Conservation (phyloP, 169 alveolate species). For the Eimeria acervulina region DNA sequence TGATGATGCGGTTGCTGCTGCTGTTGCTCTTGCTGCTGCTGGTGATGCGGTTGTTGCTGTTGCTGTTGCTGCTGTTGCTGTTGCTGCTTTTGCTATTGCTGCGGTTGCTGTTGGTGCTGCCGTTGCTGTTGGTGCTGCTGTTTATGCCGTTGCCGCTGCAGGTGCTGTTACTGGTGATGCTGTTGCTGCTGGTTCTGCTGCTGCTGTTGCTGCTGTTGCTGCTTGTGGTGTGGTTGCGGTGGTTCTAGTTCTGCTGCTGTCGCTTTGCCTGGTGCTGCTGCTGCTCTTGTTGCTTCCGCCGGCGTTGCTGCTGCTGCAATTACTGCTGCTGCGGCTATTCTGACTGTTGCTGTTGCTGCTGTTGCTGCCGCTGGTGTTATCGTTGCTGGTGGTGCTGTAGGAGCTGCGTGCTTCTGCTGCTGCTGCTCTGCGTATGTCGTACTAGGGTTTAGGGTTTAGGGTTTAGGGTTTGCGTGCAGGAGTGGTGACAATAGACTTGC, state of each 20-base stretch:
- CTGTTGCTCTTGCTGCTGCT: not conserved
- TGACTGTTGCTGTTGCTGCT: not conserved
- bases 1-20: not conserved
- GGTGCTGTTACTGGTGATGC: too few relatives aligned
- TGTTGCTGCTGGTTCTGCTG: too few relatives aligned
- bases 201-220: too few relatives aligned
- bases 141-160: too few relatives aligned
- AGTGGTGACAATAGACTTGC: not conserved
- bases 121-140: too few relatives aligned
- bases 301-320: not conserved
- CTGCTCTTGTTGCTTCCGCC: not conserved
- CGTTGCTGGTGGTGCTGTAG: not conserved
- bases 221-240: too few relatives aligned
- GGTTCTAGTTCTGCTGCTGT: too few relatives aligned
- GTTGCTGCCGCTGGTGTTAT: too few relatives aligned
- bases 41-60: too few relatives aligned
- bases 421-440: not conserved
- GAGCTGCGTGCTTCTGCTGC: not conserved
- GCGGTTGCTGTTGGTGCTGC: too few relatives aligned
- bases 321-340: not conserved
- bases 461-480: slow-evolving; percentile 17
- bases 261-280: not conserved
- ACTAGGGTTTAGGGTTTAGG: slow-evolving; percentile 1
- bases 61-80: not conserved
- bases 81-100: not conserved